Conservation (phyloP, 371 early-diverging fungal species). For the Lichtheimia corymbifera region DNA sequence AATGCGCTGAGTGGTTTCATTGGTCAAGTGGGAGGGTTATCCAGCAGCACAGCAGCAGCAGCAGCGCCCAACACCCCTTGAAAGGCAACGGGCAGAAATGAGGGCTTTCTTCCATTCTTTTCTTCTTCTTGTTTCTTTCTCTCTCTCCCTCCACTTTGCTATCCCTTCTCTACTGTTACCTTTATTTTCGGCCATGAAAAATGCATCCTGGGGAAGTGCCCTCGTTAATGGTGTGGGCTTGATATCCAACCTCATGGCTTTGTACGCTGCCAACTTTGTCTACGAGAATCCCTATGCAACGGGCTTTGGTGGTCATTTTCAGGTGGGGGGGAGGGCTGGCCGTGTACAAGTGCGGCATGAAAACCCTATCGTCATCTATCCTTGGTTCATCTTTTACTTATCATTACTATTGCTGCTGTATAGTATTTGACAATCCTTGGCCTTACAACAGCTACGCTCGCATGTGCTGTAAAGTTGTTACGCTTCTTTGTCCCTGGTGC, state of each 20-base stretch:
- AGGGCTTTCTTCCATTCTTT: conserved; percentile 6
- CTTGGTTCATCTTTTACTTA: neutral
- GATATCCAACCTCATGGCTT: conserved; percentile 29
- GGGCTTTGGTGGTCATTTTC: conserved; percentile 49
- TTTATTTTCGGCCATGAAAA: too few relatives aligned
- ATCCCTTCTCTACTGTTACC: too few relatives aligned
- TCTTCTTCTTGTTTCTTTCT: conserved; percentile 4
- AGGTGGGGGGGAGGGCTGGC: conserved; percentile 17
- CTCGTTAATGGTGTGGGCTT: conserved; percentile 30
- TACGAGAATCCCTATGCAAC: conserved; percentile 41
- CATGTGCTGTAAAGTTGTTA: conserved; percentile 19
- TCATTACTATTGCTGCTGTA: neutral
- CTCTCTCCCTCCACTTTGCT: conserved; percentile 1
- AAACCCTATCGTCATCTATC: too few relatives aligned
- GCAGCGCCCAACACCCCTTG: too few relatives aligned
- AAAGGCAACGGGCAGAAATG: too few relatives aligned
- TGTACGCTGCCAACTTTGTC: conserved; percentile 29
- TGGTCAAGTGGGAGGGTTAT: too few relatives aligned
- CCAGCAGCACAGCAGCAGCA: too few relatives aligned
- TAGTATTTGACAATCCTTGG: conserved; percentile 31
- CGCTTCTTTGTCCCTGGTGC: conserved; percentile 14
- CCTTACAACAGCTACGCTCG: conserved; percentile 23
- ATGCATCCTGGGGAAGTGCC: conserved; percentile 14
- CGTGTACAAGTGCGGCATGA: too few relatives aligned
- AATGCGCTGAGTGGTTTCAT: too few relatives aligned